These are phyloP conservation scores for Schizothecium vesticola DNA, from an alignment of 495 filamentous ascomycete species.

Conservation along the genomic window DNA sequence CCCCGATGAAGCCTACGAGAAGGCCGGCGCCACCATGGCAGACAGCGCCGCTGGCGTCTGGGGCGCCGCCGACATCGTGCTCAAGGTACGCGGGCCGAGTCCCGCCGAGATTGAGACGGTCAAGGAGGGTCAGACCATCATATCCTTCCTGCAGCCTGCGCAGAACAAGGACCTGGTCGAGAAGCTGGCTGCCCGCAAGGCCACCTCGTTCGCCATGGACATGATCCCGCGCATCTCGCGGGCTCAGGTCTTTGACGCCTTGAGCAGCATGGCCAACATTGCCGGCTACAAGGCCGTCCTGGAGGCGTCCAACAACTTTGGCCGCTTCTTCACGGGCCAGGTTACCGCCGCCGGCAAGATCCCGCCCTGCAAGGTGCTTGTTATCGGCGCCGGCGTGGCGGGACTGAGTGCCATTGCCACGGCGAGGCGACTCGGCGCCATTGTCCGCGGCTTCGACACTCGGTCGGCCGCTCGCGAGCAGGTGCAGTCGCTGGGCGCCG, in stretches of 20 bases:
- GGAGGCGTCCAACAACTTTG: conserved; percentile 77
- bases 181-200: conserved; percentile 55
- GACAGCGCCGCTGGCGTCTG: conserved; percentile 54
- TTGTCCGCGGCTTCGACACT: conserved; percentile 79
- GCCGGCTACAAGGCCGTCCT: conserved; percentile 81
- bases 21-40: conserved; percentile 66
- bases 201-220: conserved; percentile 76
- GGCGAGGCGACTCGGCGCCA: conserved; percentile 72
- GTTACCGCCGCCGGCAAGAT: conserved; percentile 80
- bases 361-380: conserved; percentile 74
- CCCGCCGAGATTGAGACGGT: conserved; percentile 56
- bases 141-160: conserved; percentile 69
- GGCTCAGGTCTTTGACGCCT: conserved; percentile 74
- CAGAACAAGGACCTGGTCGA: conserved; percentile 68
- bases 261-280: conserved; percentile 84
- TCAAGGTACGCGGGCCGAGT: conserved; percentile 72
- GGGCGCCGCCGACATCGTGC: conserved; percentile 64
- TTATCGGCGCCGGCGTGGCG: conserved; percentile 78
- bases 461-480: conserved; percentile 73
- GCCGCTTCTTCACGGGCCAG: conserved; percentile 75
- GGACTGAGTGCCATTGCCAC: conserved; percentile 77
- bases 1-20: conserved; percentile 62
- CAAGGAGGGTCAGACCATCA: conserved; percentile 59
- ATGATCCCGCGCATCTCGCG: conserved; percentile 77
- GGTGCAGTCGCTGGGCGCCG: conserved; percentile 76